Base-by-base conservation (phyloP, 2,329 filamentous ascomycete genomes). In the Cercospora berteroae region DNA sequence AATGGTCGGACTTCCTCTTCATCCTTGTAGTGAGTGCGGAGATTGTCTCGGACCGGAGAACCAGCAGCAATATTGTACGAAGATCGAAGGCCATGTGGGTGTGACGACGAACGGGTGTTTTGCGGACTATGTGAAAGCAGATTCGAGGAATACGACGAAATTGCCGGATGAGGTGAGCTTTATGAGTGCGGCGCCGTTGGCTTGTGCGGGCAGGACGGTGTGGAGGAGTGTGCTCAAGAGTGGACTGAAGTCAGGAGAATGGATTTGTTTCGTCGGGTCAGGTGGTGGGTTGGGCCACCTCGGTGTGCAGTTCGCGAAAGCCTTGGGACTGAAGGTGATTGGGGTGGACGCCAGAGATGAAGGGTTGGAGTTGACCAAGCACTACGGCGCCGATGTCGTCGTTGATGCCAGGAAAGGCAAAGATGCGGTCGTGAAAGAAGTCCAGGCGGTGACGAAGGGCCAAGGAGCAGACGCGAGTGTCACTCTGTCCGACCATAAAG, bases 221-320 rank as follows among this genome's bases (percentile, higher is more conserved):
- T 87, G 81, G 76, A 75, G 83, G n/a, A 81, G 79, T 1, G 78
- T 86, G 7, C 64, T 80, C 60, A 79, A 81, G 71, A 77, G 82
- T 0, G 80, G 75, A 3, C 73, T 85, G 23, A 70, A 77, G 68
- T 61, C 74, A 2, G 79, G 79, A 1, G 71, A 81, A 69, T 81
- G 80, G 80, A 65, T 81, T 1, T 77, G 74, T 1, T 71, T 83
- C 42, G 79, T 85, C 0, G 84, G 83, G 3, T 80, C 80, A 0
- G 84, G 83, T 3, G 84, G 85, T 9, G 85, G 84, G 2, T 74
- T 86, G 4, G 85, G 86, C 1, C 86, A 87, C 75, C 72, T 88
- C 9, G 85, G 82, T 0, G 77, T 83, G 18, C 82, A 83, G 57
- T 80, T 87, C 69, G 85, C 85, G 3, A 83, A 82, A 70, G 81